Conservation (phyloP, 345 rosid genomes). For the Zanthoxylum bungeanum region DNA sequence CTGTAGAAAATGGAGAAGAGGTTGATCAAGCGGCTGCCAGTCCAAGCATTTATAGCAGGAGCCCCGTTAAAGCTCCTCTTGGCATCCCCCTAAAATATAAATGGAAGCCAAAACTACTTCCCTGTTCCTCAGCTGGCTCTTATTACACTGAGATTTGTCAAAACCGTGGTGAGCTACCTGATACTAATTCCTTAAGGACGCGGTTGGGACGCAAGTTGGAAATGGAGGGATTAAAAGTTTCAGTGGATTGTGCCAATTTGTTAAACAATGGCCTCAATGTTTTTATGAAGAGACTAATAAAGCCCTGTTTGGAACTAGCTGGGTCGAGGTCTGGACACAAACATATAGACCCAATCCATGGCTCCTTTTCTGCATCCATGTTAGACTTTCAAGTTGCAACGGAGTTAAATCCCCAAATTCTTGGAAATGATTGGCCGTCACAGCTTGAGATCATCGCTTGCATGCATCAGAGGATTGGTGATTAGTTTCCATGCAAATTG, state of each 20-base stretch:
- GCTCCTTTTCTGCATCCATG: conserved; percentile 32
- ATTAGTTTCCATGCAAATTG: not conserved
- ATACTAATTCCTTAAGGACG: conserved; percentile 48
- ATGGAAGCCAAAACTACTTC: conserved; percentile 27
- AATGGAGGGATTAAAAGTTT: conserved; percentile 45
- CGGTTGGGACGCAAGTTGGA: conserved; percentile 44
- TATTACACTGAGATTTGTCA: conserved; percentile 34
- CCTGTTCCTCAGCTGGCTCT: conserved; percentile 5
- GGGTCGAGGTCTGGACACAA: conserved; percentile 36
- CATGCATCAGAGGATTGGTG: conserved; percentile 29
- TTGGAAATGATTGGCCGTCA: conserved; percentile 56
- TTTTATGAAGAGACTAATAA: conserved; percentile 62
- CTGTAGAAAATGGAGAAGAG: conserved; percentile 77
- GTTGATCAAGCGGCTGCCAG: conserved; percentile 61
- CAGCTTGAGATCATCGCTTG: conserved; percentile 48
- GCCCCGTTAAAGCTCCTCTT: conserved; percentile 68
- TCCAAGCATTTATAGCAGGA: conserved; percentile 50
- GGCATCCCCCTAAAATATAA: conserved; percentile 42
- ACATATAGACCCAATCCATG: no score
- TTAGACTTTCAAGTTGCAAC: conserved; percentile 60
- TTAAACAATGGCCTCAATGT: conserved; percentile 56
- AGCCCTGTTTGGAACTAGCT: conserved; percentile 57
- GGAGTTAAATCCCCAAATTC: conserved; percentile 51
- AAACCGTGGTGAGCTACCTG: conserved; percentile 52
- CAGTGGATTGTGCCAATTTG: conserved; percentile 47